Evolutionary conservation across 805 yeast species (phyloP), one percentile per base, ranked within the genome.

Genomic region (Nakazawaea anatomiae): DNA sequence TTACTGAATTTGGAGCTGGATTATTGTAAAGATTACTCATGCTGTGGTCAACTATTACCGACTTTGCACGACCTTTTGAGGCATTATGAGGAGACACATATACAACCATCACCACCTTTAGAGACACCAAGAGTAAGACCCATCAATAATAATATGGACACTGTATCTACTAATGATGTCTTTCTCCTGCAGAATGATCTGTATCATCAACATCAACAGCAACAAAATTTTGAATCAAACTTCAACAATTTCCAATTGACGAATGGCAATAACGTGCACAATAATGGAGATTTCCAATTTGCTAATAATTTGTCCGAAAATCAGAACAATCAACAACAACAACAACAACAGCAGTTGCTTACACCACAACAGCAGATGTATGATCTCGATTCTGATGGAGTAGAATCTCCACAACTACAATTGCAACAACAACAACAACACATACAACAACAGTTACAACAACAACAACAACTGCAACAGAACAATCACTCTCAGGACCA

Each of bases 11-110:
- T 92, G 53, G 99, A 92, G 68, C 96, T 96, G 8, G 91, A 91
- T 66, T 94, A 92, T 69, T 94, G 99, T 68, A 88, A 87, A 67
- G 99, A 94, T 71, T 94, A 94, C 69, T 82, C 89, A 47, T 94
- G 99, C 70, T 94, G 99, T 71, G 99, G 98, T 31, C 86, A 87
- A 63, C 73, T 85, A 42, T 76, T 94, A 54, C 98, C 98, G 34
- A 91, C 96, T 10, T 73, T 94, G 57, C 99, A 94, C 66, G 99
- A 94, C 65, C 74, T 94, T 54, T 75, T 94, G 55, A 82, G 94
- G 59, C 99, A 94, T 67, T 94, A 94, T 66, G 99, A 94, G 65
- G 98, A 94, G 68, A 89, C 94, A 44, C 99, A 94, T 69, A 91
- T 94, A 52, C 72, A 73, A 56, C 75, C 77, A 39, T 76, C 79